Percentiles rank a stretch among this genome's conserved stretches.
Conservation (phyloP, 1,284 basidiomycete genomes). For the Cutaneotrichosporon spelunceum region DNA sequence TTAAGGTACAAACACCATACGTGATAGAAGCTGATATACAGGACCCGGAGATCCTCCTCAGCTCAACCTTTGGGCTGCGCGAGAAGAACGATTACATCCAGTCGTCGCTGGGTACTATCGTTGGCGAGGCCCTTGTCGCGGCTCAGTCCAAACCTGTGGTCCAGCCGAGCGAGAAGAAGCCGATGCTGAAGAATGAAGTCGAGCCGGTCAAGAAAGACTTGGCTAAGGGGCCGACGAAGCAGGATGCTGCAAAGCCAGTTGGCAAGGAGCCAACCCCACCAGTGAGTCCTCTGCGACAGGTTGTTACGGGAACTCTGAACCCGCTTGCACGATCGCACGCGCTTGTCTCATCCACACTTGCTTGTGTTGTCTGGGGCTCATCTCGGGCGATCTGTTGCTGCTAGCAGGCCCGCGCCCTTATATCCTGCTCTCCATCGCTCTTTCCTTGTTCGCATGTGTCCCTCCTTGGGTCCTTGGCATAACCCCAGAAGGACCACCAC, state of each 20-base stretch:
- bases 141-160: neutral
- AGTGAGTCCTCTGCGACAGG: neutral
- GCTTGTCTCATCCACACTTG: no score
- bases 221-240: neutral
- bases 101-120: slow-evolving; percentile 39
- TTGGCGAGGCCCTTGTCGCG: slow-evolving; percentile 31
- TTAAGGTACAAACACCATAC: slow-evolving; percentile 16
- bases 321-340: no score
- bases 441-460: no score
- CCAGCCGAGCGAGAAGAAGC: neutral
- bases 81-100: slow-evolving; percentile 28
- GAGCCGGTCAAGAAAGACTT: neutral
- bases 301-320: no score
- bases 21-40: slow-evolving; percentile 17
- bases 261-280: neutral
- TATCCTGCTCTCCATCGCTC: no score
- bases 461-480: no score
- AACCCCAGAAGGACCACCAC: no score
- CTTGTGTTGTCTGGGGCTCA: no score
- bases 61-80: slow-evolving; percentile 29
- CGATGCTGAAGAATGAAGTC: neutral
- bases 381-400: no score
- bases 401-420: no score
- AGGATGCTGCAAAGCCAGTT: neutral
- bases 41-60: slow-evolving; percentile 42